Percentiles rank a stretch among this genome's conserved stretches.
Evolutionary conservation across 495 filamentous ascomycete genomes (phyloP).

Genomic region (Neurospora discreta): DNA sequence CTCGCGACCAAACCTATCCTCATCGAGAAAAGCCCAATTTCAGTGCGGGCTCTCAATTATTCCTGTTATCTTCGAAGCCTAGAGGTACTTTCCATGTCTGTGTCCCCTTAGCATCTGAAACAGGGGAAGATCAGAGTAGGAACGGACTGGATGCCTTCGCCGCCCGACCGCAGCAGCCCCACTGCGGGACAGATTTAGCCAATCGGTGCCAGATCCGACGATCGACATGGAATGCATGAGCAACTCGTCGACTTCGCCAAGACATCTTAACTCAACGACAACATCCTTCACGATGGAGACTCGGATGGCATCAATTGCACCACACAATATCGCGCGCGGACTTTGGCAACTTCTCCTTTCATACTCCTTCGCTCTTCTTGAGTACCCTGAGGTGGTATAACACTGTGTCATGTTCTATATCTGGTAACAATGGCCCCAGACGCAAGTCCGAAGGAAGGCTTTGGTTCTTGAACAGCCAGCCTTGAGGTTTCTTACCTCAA

Average conservation of each 20-base stretch:
- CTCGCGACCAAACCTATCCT: too few relatives aligned
- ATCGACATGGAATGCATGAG: not conserved
- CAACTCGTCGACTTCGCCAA: not conserved
- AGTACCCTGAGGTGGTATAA: not conserved
- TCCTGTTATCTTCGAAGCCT: not conserved
- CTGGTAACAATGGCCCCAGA: not conserved
- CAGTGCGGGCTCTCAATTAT: not conserved
- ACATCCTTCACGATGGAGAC: not conserved
- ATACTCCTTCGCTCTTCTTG: not conserved
- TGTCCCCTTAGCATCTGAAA: not conserved
- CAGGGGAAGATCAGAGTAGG: not conserved
- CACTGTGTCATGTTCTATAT: not conserved
- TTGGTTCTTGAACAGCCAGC: not conserved
- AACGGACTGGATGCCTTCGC: not conserved
- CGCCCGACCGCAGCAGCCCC: not conserved
- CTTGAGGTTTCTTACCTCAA: not conserved
- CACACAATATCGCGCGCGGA: not conserved
- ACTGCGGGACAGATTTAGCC: not conserved
- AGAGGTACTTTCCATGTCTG: not conserved
- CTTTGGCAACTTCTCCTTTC: not conserved
- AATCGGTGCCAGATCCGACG: not conserved
- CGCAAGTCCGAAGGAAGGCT: not conserved
- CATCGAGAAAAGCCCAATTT: not conserved
- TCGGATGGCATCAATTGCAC: not conserved
- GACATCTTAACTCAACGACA: not conserved